Evolutionary conservation across 257 asterid species (phyloP), one percentile per base, ranked within the genome.

Genomic region (Catharanthus roseus): DNA sequence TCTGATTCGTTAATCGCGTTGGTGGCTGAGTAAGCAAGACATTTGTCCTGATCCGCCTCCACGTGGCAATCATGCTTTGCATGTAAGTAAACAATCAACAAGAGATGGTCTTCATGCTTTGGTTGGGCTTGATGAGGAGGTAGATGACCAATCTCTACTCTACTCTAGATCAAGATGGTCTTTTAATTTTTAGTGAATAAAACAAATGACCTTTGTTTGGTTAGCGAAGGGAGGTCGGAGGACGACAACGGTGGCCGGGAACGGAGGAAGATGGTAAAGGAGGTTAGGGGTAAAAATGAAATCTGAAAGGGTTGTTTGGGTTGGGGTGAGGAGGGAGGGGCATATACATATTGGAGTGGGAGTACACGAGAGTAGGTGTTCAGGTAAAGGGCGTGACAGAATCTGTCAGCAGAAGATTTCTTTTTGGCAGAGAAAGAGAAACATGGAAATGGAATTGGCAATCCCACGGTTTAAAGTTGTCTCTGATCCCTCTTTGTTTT

Each of bases 1-100:
- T 69, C 69, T 72, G 79, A 87, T 87, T 79, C 54, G 85, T 68
- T 42, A 45, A 54, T 24, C 41, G 26, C 68, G 42, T 3, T 69
- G 86, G 81, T 75, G 81, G 77, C 63, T 67, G 75, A 41, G 79
- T 67, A 65, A 71, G 63, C 73, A n/a, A 69, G 84, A 78, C 82
- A 78, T 68, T 78, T 83, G 86, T 80, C 76, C 57, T 55, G 81
- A 42, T 26, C 75, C 39, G 31, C 51, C 19, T 62, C 74, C 79
- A 84, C 90, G 88, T 83, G 91, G 80, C 85, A 12, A 6, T 21
- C 29, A 60, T 83, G 85, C 86, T 82, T 81, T 55, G 88, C 91
- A 84, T 81, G 85, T 73, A 86, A 72, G 86, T 75, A 72, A 66
- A 36, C n/a, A 38, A 53, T 10, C 0, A 5, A 7, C 0, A 5